These are phyloP conservation scores for Trichoderma sp. DNA, from an alignment of 2,329 filamentous ascomycete genomes.

Conservation along the genomic window DNA sequence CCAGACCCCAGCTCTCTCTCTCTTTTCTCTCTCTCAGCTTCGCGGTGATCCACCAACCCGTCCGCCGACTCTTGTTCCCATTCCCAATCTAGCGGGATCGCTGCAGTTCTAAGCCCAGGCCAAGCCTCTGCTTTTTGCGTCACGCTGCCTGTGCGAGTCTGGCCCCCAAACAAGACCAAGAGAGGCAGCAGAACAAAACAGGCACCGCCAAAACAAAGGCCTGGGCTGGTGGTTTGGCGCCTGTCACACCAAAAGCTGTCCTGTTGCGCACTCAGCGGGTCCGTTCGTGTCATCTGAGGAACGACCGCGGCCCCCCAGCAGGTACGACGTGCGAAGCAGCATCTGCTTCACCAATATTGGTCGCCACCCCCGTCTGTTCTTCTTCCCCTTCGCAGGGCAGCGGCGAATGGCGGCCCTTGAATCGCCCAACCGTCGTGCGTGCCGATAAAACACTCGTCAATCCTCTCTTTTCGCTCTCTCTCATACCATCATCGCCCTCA, in stretches of 20 bases:
- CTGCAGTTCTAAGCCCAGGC: not conserved
- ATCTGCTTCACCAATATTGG: constrained; percentile 24
- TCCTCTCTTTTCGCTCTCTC: not conserved
- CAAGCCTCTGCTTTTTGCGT: not conserved
- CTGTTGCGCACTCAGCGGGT: constrained; percentile 17
- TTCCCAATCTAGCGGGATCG: not conserved
- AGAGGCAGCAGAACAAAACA: not conserved
- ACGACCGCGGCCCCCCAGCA: constrained; percentile 20
- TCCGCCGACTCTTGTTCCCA: not conserved
- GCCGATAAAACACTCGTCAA: constrained; percentile 15
- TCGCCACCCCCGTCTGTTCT: constrained; percentile 17
- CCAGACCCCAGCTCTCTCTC: not conserved
- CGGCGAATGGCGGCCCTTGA: constrained; percentile 22
- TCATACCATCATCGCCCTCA: too few species aligned
- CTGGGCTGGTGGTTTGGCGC: constrained; percentile 14
- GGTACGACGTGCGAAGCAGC: constrained; percentile 22
- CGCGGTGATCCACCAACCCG: not conserved
- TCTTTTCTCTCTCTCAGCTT: not conserved
- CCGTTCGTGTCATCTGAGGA: constrained; percentile 23
- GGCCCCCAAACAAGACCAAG: not conserved
- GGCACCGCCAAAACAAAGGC: not conserved
- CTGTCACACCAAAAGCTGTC: constrained; percentile 17
- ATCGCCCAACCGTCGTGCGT: constrained; percentile 10
- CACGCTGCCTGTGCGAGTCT: not conserved
- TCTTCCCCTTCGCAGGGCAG: constrained; percentile 20